Evolutionary conservation across 331 rosid genomes (phyloP).

Genomic region (Ulmus americana): DNA sequence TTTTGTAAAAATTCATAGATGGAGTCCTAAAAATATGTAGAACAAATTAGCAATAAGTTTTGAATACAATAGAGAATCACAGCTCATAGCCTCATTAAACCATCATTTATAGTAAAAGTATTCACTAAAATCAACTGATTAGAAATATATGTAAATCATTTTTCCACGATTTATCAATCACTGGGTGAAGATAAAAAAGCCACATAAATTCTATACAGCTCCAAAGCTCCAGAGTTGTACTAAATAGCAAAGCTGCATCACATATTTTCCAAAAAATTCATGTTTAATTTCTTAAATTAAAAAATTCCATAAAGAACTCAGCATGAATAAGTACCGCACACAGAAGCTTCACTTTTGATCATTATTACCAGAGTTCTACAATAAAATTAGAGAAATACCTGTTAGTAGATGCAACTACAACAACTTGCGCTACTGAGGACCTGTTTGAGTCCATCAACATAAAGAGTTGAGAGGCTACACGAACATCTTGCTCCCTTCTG

Average conservation of each 20-base stretch:
- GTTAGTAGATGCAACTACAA: constrained; percentile 89
- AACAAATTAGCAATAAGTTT: too few species aligned
- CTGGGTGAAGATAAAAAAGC: not conserved
- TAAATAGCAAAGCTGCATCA: not conserved
- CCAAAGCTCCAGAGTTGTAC: not conserved
- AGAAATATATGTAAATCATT: not conserved
- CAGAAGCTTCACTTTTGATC: not conserved
- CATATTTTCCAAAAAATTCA: not conserved
- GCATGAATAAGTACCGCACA: not conserved
- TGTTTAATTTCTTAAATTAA: not conserved
- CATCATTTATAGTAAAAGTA: not conserved
- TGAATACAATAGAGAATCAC: too few species aligned
- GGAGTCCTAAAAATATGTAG: too few species aligned
- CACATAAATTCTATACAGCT: not conserved
- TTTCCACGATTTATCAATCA: not conserved
- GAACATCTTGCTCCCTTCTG: constrained; percentile 81
- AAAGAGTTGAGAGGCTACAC: constrained; percentile 70
- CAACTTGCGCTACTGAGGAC: constrained; percentile 48
- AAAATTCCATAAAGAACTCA: not conserved
- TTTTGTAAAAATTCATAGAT: not conserved
- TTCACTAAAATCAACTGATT: not conserved
- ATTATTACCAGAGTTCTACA: not conserved
- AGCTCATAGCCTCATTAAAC: not conserved
- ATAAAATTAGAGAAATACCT: constrained; percentile 39
- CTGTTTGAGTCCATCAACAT: constrained; percentile 66